Evolutionary conservation across 2,329 filamentous ascomycete genomes (phyloP).

Genomic region (Chaetothyriales sp.): DNA sequence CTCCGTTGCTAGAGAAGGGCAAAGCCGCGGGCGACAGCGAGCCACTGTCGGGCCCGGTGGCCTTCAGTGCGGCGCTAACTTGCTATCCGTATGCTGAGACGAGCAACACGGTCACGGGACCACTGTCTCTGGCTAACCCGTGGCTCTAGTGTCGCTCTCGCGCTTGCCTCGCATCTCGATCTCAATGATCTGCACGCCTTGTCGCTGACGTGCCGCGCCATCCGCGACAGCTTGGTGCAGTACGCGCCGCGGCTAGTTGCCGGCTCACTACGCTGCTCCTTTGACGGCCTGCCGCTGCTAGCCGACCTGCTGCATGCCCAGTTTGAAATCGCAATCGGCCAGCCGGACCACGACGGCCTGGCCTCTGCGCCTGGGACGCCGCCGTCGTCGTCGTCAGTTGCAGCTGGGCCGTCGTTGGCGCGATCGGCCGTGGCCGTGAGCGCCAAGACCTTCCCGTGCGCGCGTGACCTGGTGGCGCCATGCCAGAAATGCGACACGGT

Average conservation of each 20-base stretch:
- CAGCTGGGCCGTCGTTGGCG: neutral
- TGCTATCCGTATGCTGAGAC: constrained; percentile 33
- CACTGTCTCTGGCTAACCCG: constrained; percentile 16
- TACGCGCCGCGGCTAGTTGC: constrained; percentile 60
- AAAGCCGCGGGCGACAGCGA: neutral
- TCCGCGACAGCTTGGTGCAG: constrained; percentile 64
- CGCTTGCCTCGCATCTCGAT: constrained; percentile 65
- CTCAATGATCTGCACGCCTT: constrained; percentile 76
- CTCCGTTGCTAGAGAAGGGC: neutral
- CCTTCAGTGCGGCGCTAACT: constrained; percentile 30
- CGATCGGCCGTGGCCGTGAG: neutral
- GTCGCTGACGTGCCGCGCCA: constrained; percentile 65
- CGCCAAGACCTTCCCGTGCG: constrained; percentile 59
- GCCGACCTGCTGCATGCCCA: constrained; percentile 25
- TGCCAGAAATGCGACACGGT: constrained; percentile 65
- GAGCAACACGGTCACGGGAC: constrained; percentile 6
- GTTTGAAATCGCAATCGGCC: neutral
- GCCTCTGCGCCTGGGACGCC: no score
- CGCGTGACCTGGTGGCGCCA: constrained; percentile 71
- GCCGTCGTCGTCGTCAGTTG: neutral
- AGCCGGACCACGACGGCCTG: neutral
- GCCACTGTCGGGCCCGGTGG: constrained; percentile 1
- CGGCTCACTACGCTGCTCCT: constrained; percentile 65
- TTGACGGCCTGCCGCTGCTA: constrained; percentile 43
- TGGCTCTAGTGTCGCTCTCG: constrained; percentile 53